phyloP scores from a whole-genome alignment of 768 basidiomycete species.

The Termitomyces sp. region DNA sequence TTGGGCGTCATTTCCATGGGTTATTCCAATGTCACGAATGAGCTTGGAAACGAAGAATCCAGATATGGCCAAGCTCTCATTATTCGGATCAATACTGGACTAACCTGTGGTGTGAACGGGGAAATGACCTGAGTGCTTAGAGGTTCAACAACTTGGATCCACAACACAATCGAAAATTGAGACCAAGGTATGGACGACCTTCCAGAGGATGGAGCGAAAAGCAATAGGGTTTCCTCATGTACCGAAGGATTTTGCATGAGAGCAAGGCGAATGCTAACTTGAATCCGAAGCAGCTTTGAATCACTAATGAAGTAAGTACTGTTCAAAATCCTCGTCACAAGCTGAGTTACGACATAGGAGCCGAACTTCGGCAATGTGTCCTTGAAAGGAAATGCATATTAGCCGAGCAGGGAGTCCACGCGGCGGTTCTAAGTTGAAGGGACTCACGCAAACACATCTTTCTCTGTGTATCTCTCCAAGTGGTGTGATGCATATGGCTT shows the following conservation, averaged over 20 bases:
- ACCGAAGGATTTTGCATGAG: conserved; percentile 5
- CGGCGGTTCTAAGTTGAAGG: too few species aligned
- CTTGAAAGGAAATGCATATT: too few species aligned
- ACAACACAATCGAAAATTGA: conserved; percentile 62
- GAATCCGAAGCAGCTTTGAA: too few species aligned
- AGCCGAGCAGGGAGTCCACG: too few species aligned
- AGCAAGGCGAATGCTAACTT: neutral
- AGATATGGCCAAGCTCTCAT: neutral
- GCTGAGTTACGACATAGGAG: too few species aligned
- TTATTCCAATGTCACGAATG: conserved; percentile 63
- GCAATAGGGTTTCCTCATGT: conserved; percentile 60
- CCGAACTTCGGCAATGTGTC: too few species aligned
- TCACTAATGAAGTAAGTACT: too few species aligned
- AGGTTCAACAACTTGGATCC: conserved; percentile 73
- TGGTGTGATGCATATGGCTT: too few species aligned
- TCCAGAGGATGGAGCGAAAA: conserved; percentile 30
- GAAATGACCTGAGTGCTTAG: conserved; percentile 70
- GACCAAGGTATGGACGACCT: conserved; percentile 59
- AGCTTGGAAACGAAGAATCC: conserved; percentile 30
- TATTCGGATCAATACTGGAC: neutral
- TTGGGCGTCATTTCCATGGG: conserved; percentile 62
- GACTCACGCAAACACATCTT: too few species aligned
- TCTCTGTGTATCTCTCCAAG: too few species aligned
- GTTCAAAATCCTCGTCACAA: too few species aligned
- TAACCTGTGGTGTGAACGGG: conserved; percentile 70